Percentiles rank a stretch among this genome's conserved stretches.
Conservation (phyloP, 495 filamentous ascomycete species). For the Tuber umbilicatum region DNA sequence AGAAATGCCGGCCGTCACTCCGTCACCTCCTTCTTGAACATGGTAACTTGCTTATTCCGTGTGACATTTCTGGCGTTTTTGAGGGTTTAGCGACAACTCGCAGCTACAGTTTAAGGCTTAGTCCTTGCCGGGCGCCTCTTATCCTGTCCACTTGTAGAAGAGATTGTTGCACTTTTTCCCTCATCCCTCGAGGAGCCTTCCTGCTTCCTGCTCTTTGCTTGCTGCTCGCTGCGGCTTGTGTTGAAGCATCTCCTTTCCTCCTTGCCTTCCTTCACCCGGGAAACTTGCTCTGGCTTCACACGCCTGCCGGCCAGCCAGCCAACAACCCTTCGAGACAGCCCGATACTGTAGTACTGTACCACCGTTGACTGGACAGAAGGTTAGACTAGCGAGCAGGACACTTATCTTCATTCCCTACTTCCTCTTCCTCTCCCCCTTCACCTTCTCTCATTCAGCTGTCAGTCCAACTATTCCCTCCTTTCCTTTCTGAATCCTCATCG, state of each 20-base stretch:
- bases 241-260: background rate
- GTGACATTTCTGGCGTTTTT: slow-evolving; percentile 1
- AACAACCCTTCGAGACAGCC: background rate
- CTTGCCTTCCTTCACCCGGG: background rate
- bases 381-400: background rate
- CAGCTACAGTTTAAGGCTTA: background rate
- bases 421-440: background rate
- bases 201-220: background rate
- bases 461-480: slow-evolving; percentile 5
- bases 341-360: background rate
- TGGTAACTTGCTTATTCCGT: background rate
- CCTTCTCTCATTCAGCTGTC: slow-evolving; percentile 8
- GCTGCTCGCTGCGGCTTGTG: background rate
- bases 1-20: background rate
- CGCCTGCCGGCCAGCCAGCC: background rate
- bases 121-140: background rate
- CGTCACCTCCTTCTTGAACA: background rate
- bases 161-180: slow-evolving; percentile 3
- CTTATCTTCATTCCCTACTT: slow-evolving; percentile 3
- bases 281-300: background rate
- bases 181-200: background rate
- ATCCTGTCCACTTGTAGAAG: background rate
- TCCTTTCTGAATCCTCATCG: slow-evolving; percentile 7
- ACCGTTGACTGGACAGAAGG: background rate
- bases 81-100: background rate